Conservation (phyloP, 306 rosid genomes). For the Canavalia ensiformis region DNA sequence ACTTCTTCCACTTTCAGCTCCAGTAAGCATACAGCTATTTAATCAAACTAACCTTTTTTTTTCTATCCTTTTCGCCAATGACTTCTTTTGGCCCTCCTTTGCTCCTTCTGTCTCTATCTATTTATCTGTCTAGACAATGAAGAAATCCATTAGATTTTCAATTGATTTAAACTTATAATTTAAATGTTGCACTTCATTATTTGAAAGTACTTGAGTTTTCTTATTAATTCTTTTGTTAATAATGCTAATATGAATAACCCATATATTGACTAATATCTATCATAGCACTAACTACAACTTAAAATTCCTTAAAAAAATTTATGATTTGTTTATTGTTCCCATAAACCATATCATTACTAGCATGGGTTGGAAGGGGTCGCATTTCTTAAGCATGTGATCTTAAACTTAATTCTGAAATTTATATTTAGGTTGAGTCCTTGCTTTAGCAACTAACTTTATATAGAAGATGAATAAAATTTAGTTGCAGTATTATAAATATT, state of each 20-base stretch:
- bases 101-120: constrained; percentile 16
- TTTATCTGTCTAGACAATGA: not conserved
- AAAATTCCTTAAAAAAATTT: not conserved
- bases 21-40: not conserved
- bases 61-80: constrained; percentile 2
- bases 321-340: not conserved
- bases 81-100: constrained; percentile 6
- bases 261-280: not conserved
- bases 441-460: not conserved
- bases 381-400: not conserved
- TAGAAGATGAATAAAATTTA: too few relatives aligned
- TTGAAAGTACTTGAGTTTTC: not conserved
- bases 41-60: constrained; percentile 13
- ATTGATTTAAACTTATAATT: not conserved
- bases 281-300: not conserved
- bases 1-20: constrained; percentile 11
- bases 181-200: not conserved
- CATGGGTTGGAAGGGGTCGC: not conserved
- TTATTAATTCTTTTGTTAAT: not conserved
- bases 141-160: not conserved
- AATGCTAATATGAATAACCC: not conserved
- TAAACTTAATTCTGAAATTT: not conserved
- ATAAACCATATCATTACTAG: not conserved
- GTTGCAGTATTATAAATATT: too few relatives aligned
- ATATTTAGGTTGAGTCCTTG: not conserved